These are phyloP conservation scores for Chrysanthemum makinoi DNA, from an alignment of 129 eudicot species.

Conservation along the genomic window DNA sequence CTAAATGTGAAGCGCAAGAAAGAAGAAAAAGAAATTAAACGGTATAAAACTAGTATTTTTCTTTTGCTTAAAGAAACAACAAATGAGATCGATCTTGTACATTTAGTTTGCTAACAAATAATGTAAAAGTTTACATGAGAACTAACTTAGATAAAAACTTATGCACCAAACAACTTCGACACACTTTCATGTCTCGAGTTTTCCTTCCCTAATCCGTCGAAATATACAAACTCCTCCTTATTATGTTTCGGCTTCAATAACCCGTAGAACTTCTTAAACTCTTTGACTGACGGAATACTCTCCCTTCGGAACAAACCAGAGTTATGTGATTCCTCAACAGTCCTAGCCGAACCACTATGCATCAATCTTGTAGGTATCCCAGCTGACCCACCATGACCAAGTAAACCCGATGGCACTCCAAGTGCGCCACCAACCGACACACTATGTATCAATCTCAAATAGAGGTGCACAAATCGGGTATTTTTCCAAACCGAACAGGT, in stretches of 20 bases:
- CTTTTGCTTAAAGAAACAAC: conserved; percentile 16
- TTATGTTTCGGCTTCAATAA: conserved; percentile 35
- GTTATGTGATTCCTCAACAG: conserved; percentile 39
- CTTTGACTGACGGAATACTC: conserved; percentile 40
- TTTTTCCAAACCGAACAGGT: no score
- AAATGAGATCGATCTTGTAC: not conserved
- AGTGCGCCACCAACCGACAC: conserved; percentile 39
- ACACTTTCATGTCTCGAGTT: conserved; percentile 32
- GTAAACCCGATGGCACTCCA: conserved; percentile 32
- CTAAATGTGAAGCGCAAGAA: no score
- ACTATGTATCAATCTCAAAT: conserved; percentile 29
- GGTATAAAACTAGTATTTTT: not conserved
- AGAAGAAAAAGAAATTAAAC: not conserved
- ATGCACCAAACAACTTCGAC: not conserved
- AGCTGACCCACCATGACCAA: conserved; percentile 24
- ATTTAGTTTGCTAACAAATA: conserved; percentile 14
- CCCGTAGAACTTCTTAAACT: conserved; percentile 52
- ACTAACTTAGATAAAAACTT: conserved; percentile 1
- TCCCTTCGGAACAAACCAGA: conserved; percentile 37
- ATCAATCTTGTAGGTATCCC: conserved; percentile 31
- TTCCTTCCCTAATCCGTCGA: conserved; percentile 38
- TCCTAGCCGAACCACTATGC: conserved; percentile 42
- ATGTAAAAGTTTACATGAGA: conserved; percentile 19
- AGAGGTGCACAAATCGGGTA: no score
- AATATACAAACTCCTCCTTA: conserved; percentile 42